Percentiles rank a stretch among this genome's conserved stretches.
Evolutionary conservation across 495 filamentous ascomycete species (phyloP).

Genomic region (Aspergillus funiculosus): DNA sequence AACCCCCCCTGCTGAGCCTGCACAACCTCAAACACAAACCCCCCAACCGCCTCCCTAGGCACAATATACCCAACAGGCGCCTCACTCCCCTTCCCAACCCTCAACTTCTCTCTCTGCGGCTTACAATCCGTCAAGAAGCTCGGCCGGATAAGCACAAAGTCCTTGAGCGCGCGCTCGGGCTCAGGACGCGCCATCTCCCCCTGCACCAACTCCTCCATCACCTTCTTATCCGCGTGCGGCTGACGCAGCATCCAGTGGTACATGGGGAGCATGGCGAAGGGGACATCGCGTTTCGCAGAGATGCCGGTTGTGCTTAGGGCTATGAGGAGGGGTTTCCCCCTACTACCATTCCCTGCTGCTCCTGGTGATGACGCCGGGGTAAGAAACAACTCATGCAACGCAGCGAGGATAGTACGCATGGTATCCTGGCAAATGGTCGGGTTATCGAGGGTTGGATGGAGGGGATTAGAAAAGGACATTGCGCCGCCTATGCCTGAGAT

Average conservation of each 20-base stretch:
- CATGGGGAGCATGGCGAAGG: conserved; percentile 42
- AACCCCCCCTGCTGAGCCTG: neutral
- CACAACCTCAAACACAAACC: conserved; percentile 28
- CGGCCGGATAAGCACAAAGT: conserved; percentile 47
- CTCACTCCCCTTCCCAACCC: conserved; percentile 9
- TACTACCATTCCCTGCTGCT: too few species aligned
- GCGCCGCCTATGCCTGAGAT: conserved; percentile 32
- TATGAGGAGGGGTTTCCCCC: conserved; percentile 41
- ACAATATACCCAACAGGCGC: conserved; percentile 43
- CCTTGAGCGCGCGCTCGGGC: conserved; percentile 16
- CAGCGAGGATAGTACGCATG: conserved; percentile 40
- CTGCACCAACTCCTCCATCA: conserved; percentile 48
- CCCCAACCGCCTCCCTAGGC: conserved; percentile 35
- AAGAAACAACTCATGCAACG: conserved; percentile 23
- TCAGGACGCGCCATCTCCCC: conserved; percentile 23
- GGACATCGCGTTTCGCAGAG: conserved; percentile 46
- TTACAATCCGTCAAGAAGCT: conserved; percentile 34
- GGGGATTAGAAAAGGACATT: conserved; percentile 19
- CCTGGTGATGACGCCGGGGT: conserved; percentile 12
- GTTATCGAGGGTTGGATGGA: conserved; percentile 42
- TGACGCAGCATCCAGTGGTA: conserved; percentile 46
- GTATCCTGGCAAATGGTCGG: conserved; percentile 52
- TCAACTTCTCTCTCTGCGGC: conserved; percentile 9
- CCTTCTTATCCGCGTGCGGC: conserved; percentile 54
- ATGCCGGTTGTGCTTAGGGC: conserved; percentile 52